phyloP scores from a whole-genome alignment of 345 rosid species.

The Populus alba region DNA sequence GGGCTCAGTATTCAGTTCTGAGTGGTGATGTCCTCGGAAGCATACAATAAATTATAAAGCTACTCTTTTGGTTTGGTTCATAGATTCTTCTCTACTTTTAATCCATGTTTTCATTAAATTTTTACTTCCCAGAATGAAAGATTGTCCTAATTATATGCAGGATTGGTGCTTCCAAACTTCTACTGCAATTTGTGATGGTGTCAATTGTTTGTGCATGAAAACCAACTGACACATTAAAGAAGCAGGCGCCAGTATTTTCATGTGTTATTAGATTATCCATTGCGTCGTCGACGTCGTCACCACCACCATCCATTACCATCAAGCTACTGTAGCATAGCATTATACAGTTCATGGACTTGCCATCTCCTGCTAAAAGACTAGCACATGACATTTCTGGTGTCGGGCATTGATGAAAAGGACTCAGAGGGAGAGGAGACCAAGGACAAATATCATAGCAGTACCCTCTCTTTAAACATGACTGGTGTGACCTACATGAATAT shows the following conservation, averaged over 20 bases:
- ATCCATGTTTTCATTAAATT: neutral
- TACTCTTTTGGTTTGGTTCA: too few relatives aligned
- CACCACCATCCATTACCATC: neutral
- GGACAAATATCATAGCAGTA: neutral
- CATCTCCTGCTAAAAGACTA: neutral
- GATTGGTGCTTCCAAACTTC: neutral
- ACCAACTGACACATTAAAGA: neutral
- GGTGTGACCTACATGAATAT: neutral
- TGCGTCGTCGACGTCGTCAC: too few relatives aligned
- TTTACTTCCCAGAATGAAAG: neutral
- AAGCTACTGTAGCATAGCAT: neutral
- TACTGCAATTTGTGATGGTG: neutral
- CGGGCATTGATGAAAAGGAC: neutral
- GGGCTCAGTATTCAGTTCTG: neutral
- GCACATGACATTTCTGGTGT: neutral
- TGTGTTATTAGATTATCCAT: neutral
- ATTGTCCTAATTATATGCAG: neutral
- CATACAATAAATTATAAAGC: too few relatives aligned
- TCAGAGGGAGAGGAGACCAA: neutral
- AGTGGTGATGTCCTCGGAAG: neutral
- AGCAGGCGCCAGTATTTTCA: neutral
- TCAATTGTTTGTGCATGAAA: neutral
- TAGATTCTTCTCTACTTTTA: too few relatives aligned
- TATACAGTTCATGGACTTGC: neutral
- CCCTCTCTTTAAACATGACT: neutral